These are phyloP conservation scores for Aspergillus affinis DNA, from an alignment of 495 filamentous ascomycete genomes.

Conservation along the genomic window DNA sequence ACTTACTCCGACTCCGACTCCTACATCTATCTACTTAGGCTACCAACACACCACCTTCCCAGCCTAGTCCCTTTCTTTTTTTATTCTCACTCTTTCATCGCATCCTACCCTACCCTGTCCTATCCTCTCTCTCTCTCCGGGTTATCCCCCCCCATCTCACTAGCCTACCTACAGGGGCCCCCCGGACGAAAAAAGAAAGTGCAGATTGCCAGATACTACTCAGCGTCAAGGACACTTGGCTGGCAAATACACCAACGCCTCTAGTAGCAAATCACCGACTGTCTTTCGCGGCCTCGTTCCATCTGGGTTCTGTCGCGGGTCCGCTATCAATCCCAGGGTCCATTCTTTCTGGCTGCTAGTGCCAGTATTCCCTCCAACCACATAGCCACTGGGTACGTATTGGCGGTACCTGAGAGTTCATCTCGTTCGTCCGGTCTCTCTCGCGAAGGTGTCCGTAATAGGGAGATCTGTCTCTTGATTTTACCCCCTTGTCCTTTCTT, in stretches of 20 bases:
- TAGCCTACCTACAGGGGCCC: constrained; percentile 5
- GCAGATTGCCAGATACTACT: constrained; percentile 1
- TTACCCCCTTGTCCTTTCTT: not conserved
- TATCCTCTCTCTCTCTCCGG: not conserved
- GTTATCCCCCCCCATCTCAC: not conserved
- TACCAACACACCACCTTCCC: not conserved
- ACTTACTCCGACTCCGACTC: too few relatives aligned
- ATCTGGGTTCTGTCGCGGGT: constrained; percentile 29
- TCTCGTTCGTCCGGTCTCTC: not conserved
- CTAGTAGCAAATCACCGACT: constrained; percentile 18
- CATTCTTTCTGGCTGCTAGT: constrained; percentile 26
- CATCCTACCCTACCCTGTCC: constrained; percentile 4
- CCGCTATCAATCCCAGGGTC: constrained; percentile 25
- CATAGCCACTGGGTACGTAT: constrained; percentile 15
- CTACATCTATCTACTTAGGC: too few relatives aligned
- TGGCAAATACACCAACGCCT: constrained; percentile 6
- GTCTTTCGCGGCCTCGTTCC: constrained; percentile 12
- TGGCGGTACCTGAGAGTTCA: constrained; percentile 12
- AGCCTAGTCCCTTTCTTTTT: constrained; percentile 2
- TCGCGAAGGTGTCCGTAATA: not conserved
- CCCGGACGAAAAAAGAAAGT: not conserved
- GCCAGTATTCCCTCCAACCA: constrained; percentile 12
- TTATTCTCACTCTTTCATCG: constrained; percentile 11
- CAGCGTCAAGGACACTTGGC: constrained; percentile 8
- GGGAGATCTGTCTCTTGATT: not conserved